These are phyloP conservation scores for Coemansia sp. DNA, from an alignment of 192 early-diverging fungal genomes.

Conservation along the genomic window DNA sequence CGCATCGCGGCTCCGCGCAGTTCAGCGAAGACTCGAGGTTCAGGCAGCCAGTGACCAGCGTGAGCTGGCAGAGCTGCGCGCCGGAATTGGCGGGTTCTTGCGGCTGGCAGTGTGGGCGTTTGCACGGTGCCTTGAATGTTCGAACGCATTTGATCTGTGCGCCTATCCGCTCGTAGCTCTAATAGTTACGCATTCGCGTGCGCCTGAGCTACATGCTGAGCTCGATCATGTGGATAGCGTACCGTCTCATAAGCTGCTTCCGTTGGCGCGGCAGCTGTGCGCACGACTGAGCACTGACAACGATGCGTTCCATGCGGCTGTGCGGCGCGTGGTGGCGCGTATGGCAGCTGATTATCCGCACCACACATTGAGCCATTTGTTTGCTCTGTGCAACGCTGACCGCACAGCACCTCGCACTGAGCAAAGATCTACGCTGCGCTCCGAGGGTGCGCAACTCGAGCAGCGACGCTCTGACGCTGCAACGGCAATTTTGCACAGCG, in stretches of 20 bases:
- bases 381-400: constrained; percentile 51
- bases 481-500: constrained; percentile 24
- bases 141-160: constrained; percentile 36
- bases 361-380: constrained; percentile 42
- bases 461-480: constrained; percentile 43
- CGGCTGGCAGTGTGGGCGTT: constrained; percentile 44
- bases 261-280: constrained; percentile 48
- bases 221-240: constrained; percentile 29
- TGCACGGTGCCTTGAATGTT: constrained; percentile 38
- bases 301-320: constrained; percentile 22
- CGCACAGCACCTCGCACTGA: constrained; percentile 18
- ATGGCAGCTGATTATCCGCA: constrained; percentile 50
- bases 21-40: constrained; percentile 34
- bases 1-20: constrained; percentile 20
- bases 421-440: constrained; percentile 15
- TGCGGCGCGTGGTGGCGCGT: constrained; percentile 26
- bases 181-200: constrained; percentile 38
- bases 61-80: constrained; percentile 27
- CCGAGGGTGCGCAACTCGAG: constrained; percentile 46
- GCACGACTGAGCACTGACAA: constrained; percentile 44
- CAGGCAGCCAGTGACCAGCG: constrained; percentile 40
- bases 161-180: constrained; percentile 46
- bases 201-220: constrained; percentile 21
- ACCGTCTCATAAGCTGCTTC: constrained; percentile 50
- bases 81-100: constrained; percentile 39